A percentile compares a stretch with the other conserved stretches of the same genome.
Evolutionary conservation across 208 protist species (phyloP).

Genomic region (Leishmania martiniquensis): DNA sequence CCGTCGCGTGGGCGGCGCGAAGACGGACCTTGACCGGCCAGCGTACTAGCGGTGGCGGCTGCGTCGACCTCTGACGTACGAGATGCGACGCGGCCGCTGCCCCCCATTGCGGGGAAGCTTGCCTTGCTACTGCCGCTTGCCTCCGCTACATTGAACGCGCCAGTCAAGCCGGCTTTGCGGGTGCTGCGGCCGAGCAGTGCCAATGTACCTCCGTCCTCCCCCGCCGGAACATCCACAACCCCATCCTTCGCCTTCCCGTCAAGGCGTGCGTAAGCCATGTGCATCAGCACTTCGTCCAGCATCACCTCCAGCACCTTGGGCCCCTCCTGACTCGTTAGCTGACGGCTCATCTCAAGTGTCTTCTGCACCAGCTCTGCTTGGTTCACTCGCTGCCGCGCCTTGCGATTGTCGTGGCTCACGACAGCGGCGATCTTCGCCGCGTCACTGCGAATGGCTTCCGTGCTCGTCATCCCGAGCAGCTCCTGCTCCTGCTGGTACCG

Average conservation of each 20-base stretch:
- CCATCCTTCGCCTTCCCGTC: conserved; percentile 73
- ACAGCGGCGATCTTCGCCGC: conserved; percentile 34
- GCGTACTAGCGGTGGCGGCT: background rate
- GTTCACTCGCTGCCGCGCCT: conserved; percentile 91
- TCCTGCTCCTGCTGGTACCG: conserved; percentile 84
- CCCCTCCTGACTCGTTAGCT: conserved; percentile 91
- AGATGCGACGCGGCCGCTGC: background rate
- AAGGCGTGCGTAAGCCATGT: conserved; percentile 90
- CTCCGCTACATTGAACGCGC: background rate
- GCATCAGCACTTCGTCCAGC: conserved; percentile 92
- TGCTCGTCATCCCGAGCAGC: conserved; percentile 88
- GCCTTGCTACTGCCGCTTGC: background rate
- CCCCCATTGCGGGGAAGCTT: background rate
- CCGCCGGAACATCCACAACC: conserved; percentile 75
- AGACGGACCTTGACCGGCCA: conserved; percentile 9
- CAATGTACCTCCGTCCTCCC: conserved; percentile 89
- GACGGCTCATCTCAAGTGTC: conserved; percentile 68
- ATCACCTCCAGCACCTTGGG: conserved; percentile 94
- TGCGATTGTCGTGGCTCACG: conserved; percentile 59
- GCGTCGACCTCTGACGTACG: background rate
- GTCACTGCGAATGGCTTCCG: conserved; percentile 38
- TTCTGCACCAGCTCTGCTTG: conserved; percentile 84
- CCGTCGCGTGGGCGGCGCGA: conserved; percentile 21
- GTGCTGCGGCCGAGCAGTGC: conserved; percentile 49
- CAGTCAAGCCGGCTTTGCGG: background rate